Base-by-base conservation (phyloP, 805 yeast genomes). In the Saccharomycopsis malanga region DNA sequence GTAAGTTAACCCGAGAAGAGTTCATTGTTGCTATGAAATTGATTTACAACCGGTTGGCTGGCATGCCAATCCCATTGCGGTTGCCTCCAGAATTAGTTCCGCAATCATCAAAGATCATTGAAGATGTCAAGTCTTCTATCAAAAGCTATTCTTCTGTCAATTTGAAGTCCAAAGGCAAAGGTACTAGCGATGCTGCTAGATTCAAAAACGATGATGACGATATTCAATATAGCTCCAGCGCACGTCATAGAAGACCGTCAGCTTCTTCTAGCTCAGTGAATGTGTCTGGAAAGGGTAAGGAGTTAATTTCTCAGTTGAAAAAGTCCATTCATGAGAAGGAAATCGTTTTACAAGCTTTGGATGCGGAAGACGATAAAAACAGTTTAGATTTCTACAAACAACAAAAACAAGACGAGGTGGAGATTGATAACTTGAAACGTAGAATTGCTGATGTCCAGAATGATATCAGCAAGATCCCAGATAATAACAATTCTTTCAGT, bases 1-100 rank as follows among this genome's bases (percentile, higher is more conserved):
- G 97, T 3, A 79, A 77, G 60, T 76, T 91, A 55, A 85, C 86
- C 61, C 80, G 78, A 58, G 96, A 91, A 61, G 95, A 87, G 63
- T 93, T 91, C 68, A 83, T 96, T 0, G 88, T 93, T 30, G 97
- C 98, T 27, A 93, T 91, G 98, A 97, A 94, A 71, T 71, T 91
- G 50, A 91, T 91, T 38, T 91, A 93, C 66, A 77, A 96, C 62
- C 76, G 91, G 53, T 69, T 91, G 60, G 89, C 88, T 59, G 97
- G 97, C 2, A 79, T 77, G 54, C 87, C 83, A n/a, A 66, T 93
- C 43, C 98, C 98, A 21, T 61, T 71, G 41, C 70, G 79, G 46
- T 72, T 91, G 45, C 98, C 98, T 2, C 87, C 94, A 2, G 95
- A 88, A 59, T 74, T 91, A 54, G 69, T 88, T 25, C 98, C 98